A percentile compares a stretch with the other conserved stretches of the same genome.
Evolutionary conservation across 345 rosid genomes (phyloP).

Genomic region (Acer yangbiense): DNA sequence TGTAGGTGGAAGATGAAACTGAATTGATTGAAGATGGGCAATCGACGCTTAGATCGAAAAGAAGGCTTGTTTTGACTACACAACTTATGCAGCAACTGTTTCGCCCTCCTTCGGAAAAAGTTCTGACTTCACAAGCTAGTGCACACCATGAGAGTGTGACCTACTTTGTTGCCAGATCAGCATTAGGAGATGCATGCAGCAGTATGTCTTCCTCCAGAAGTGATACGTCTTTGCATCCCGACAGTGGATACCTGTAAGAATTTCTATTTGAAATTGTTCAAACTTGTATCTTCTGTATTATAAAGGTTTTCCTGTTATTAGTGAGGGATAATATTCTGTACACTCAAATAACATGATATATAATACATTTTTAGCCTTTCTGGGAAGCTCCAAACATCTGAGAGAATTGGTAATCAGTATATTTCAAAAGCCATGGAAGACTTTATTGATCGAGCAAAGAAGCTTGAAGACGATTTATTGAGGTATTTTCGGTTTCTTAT

Average conservation of each 20-base stretch:
- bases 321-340: not conserved
- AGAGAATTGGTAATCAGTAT: slow-evolving; percentile 49
- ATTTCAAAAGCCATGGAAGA: slow-evolving; percentile 69
- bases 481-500: slow-evolving; percentile 42
- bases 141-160: slow-evolving; percentile 54
- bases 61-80: slow-evolving; percentile 73
- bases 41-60: slow-evolving; percentile 56
- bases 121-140: slow-evolving; percentile 53
- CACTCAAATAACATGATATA: not conserved
- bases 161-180: slow-evolving; percentile 53
- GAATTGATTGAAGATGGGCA: slow-evolving; percentile 52
- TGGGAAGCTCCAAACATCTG: slow-evolving; percentile 43
- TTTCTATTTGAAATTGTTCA: slow-evolving; percentile 10
- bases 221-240: slow-evolving; percentile 29
- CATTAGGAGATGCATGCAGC: slow-evolving; percentile 77
- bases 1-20: slow-evolving; percentile 64
- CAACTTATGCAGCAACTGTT: slow-evolving; percentile 82
- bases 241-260: slow-evolving; percentile 59
- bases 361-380: slow-evolving; percentile 38
- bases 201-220: slow-evolving; percentile 32
- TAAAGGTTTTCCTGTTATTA: slow-evolving; percentile 1
- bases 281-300: slow-evolving; percentile 7
- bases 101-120: slow-evolving; percentile 52
- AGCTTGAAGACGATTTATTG: slow-evolving; percentile 58
- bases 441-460: slow-evolving; percentile 48